Evolutionary conservation across 2,329 filamentous ascomycete genomes (phyloP), one percentile per base, ranked within the genome.

Genomic region (Basipetospora chlamydospora): DNA sequence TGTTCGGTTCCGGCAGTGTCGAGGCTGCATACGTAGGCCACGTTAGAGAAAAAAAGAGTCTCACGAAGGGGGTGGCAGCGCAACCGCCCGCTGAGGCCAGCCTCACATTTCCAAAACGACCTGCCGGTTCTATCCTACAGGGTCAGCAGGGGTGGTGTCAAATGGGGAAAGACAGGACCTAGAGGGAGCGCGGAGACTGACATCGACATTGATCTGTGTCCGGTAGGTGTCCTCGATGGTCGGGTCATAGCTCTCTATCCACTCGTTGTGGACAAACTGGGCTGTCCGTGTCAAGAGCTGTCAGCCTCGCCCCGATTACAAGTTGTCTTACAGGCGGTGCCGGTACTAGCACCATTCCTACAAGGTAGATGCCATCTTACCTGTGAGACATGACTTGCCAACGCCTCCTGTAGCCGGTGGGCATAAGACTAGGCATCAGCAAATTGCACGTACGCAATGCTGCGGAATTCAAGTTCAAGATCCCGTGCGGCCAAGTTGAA

Each of bases 1-100:
- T 93, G 85, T 56, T 93, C 85, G 45, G 85, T 93, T 41, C 85
- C 85, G 46, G 85, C 85, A 33, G 85, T 94, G 54, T 94, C 85
- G 49, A 93, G 73, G 53, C 78, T 83, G 22, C 22, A 23, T 23
- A 6, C 11, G 6, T 6, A 51, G 38, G 35, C 15, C 39, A 25
- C 25, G 35, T 39, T 43, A 49, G 45, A 51, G 42, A 51, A 41
- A 42, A 10, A 28, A 5, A 17, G 6, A 13, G 22, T 23, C n/a
- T 11, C 13, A 25, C 4, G 16, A 12, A 11, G 11, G 23, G n/a
- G 3, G 10, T 28, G n/a, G 12, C 26, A 7, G 13, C n/a, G 12
- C 12, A 13, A 6, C 23, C 10, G 12, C 7, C 2, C 6, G 11
- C 8, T 3, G 15, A 17, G 26, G 26, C 16, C 13, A 8, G 29